Conservation (phyloP, 148 eudicot species). For the Chenopodium formosanum region DNA sequence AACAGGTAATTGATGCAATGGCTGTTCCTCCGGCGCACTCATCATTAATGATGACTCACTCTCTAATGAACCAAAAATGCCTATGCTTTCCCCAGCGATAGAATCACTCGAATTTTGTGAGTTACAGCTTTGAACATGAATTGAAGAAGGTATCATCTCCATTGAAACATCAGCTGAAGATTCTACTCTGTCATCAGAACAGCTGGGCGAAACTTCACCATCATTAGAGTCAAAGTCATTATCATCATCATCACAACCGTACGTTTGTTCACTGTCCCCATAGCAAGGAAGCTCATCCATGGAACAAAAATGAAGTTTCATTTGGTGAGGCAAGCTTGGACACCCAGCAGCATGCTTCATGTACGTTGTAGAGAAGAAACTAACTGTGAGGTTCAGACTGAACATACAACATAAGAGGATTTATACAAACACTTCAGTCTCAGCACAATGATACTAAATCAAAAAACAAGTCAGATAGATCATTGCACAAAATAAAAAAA, state of each 20-base stretch:
- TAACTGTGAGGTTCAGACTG: slow-evolving; percentile 78
- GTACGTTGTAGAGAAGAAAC: slow-evolving; percentile 77
- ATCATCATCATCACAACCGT: slow-evolving; percentile 36
- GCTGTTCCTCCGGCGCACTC: not conserved
- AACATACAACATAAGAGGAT: slow-evolving; percentile 2
- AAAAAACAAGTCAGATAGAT: not conserved
- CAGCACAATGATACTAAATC: not conserved
- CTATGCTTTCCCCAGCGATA: slow-evolving; percentile 7
- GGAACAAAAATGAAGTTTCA: slow-evolving; percentile 59
- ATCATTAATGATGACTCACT: slow-evolving; percentile 1
- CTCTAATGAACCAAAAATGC: not conserved
- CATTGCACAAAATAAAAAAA: not conserved
- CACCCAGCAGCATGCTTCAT: slow-evolving; percentile 62
- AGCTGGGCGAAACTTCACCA: slow-evolving; percentile 10
- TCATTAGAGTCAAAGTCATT: slow-evolving; percentile 18
- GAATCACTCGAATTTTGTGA: slow-evolving; percentile 15
- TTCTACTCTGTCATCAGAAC: not conserved
- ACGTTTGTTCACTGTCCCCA: slow-evolving; percentile 13
- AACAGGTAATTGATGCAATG: slow-evolving; percentile 16
- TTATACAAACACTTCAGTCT: not conserved
- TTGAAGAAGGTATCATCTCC: not conserved
- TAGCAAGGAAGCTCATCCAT: slow-evolving; percentile 92
- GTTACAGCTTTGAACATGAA: slow-evolving; percentile 10
- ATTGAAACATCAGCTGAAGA: slow-evolving; percentile 1
- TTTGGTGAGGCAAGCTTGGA: slow-evolving; percentile 68